These are phyloP conservation scores for Fusarium albosuccineum DNA, from an alignment of 2,329 filamentous ascomycete species.

Conservation along the genomic window DNA sequence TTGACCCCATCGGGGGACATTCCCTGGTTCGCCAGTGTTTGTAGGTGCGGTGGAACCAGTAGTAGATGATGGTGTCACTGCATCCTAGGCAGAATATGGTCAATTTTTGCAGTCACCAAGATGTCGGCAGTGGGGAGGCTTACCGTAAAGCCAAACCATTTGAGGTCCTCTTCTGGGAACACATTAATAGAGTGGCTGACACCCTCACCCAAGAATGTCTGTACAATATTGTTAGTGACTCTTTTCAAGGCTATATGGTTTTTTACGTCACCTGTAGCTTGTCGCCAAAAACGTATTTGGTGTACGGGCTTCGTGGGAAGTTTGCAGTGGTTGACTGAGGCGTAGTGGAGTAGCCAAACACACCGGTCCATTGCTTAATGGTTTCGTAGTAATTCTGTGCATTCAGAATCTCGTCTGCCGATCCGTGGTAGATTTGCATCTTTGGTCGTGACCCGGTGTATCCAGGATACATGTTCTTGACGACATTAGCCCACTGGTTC, in stretches of 20 bases:
- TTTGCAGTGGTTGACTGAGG: constrained; percentile 50
- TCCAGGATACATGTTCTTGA: constrained; percentile 63
- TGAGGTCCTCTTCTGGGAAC: constrained; percentile 35
- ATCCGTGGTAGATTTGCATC: constrained; percentile 72
- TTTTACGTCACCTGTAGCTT: constrained; percentile 24
- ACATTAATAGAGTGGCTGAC: constrained; percentile 35
- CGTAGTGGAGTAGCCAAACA: constrained; percentile 57
- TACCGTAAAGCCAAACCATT: constrained; percentile 37
- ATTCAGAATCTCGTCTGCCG: constrained; percentile 61
- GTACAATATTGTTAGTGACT: background rate
- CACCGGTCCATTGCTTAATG: constrained; percentile 68
- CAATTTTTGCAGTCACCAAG: background rate
- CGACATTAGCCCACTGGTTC: constrained; percentile 56
- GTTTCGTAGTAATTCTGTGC: constrained; percentile 69
- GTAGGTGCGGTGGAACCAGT: constrained; percentile 5
- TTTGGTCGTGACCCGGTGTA: constrained; percentile 63
- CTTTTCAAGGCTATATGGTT: accelerated
- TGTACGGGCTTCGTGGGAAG: constrained; percentile 54
- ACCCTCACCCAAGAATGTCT: constrained; percentile 37
- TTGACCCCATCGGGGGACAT: constrained; percentile 36
- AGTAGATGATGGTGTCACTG: constrained; percentile 21
- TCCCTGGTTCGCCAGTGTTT: constrained; percentile 15
- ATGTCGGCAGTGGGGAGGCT: background rate
- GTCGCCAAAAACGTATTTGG: constrained; percentile 55
- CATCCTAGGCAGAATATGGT: background rate